Conservation (phyloP, 2,329 filamentous ascomycete species). For the Monosporascus sp. region DNA sequence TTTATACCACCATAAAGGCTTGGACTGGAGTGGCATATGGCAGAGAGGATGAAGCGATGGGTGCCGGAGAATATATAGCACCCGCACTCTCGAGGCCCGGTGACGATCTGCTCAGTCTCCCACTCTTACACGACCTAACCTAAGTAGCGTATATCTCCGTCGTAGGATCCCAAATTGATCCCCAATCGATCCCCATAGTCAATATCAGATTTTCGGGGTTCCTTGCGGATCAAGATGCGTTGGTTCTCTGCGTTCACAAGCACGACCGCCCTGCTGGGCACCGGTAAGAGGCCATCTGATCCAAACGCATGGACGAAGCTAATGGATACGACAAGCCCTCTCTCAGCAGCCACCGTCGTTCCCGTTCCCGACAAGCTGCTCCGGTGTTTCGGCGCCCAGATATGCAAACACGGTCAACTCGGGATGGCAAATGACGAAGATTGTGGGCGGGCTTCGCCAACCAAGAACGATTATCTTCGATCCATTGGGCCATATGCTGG, state of each 20-base stretch:
- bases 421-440: slow-evolving; percentile 23
- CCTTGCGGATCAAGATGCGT: background rate
- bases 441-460: slow-evolving; percentile 20
- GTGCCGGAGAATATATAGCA: background rate
- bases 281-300: background rate
- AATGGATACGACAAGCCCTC: slow-evolving; percentile 5
- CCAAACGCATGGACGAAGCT: background rate
- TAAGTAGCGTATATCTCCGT: background rate
- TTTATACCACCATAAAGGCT: background rate
- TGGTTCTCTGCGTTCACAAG: background rate
- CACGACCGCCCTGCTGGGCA: background rate
- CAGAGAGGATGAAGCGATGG: background rate
- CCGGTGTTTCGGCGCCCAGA: slow-evolving; percentile 15
- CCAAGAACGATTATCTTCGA: slow-evolving; percentile 24
- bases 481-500: slow-evolving; percentile 21
- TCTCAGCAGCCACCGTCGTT: slow-evolving; percentile 11
- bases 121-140: background rate
- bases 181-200: background rate
- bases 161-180: background rate
- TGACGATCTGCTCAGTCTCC: background rate
- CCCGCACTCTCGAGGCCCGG: background rate
- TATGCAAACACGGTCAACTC: slow-evolving; percentile 20
- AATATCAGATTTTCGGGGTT: background rate
- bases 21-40: background rate
- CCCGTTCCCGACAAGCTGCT: slow-evolving; percentile 20